These are phyloP conservation scores for Aspergillus panamensis DNA, from an alignment of 495 filamentous ascomycete species.

Conservation along the genomic window DNA sequence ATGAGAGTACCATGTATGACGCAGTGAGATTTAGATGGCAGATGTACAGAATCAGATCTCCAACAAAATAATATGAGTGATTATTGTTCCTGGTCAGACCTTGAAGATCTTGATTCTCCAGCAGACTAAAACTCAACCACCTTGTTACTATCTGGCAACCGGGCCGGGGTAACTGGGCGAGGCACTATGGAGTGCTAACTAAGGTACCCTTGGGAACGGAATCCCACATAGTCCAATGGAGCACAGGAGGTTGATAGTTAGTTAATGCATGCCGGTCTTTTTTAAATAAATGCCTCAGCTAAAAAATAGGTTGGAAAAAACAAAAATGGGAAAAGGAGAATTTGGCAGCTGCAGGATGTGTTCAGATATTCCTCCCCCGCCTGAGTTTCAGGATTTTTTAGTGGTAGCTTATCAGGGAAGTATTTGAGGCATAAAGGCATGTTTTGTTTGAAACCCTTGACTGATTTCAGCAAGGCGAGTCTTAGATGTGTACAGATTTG, in stretches of 20 bases:
- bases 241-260: slow-evolving; percentile 5
- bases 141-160: background rate
- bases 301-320: slow-evolving; percentile 4
- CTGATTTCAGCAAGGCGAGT: background rate
- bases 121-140: background rate
- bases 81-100: background rate
- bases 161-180: slow-evolving; percentile 1
- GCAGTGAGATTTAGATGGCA: too few relatives aligned
- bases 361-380: background rate
- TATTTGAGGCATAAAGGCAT: background rate
- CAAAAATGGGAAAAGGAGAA: slow-evolving; percentile 3
- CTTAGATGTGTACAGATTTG: background rate
- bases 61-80: slow-evolving; percentile 1
- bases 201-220: slow-evolving; percentile 3
- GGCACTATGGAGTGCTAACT: background rate
- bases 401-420: background rate
- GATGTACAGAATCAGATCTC: background rate
- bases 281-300: slow-evolving; percentile 20
- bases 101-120: background rate
- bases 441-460: background rate
- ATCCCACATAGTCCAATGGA: background rate
- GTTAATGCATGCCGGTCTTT: slow-evolving; percentile 15
- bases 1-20: too few relatives aligned
- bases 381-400: background rate
- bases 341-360: background rate